Evolutionary conservation across 2,329 filamentous ascomycete genomes (phyloP), one percentile per base, ranked within the genome.

Genomic region (Aspergillus viridinutans): DNA sequence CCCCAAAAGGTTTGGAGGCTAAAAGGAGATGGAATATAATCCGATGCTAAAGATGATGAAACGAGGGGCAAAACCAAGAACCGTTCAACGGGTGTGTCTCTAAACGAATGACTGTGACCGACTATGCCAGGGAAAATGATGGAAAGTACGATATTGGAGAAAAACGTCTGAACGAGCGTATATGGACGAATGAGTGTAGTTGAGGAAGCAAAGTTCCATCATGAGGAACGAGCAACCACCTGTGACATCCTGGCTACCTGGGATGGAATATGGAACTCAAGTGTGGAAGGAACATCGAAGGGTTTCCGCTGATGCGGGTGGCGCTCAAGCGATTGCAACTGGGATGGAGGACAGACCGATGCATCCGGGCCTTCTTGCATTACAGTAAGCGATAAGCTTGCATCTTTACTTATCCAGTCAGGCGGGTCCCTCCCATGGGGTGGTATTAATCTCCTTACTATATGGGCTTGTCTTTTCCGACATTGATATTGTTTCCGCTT

Each of bases 401-500:
- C 25, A 25, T 29, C 49, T 28, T 54, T n/a, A 38, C 32, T 4
- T 17, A 7, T 17, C 32, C 32, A 35, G 32, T 17, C 28, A 12
- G 20, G 26, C 35, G 32, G 38, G 20, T 23, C 20, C 20, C n/a
- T 43, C n/a, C 20, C 6, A 2, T 45, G 8, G 21, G 42, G 10
- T 23, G 21, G 20, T 12, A 14, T 21, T 23, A 6, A 12, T 17
- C 10, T 4, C 42, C 10, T 12, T 12, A 23, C 42, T 45, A 20
- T 45, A 20, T 45, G 8, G n/a, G 20, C 2, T 21, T 45, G 42
- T 45, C 42, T 45, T 45, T 10, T 14, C n/a, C 14, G 57, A 63
- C 28, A 58, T 47, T 50, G 42, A 52, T 45, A 28, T 49, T 26
- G 56, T 60, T 61, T 64, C 63, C 63, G 63, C 53, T 58, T 65